Evolutionary conservation across 2,329 filamentous ascomycete species (phyloP).

Genomic region (Alternaria conjuncta): DNA sequence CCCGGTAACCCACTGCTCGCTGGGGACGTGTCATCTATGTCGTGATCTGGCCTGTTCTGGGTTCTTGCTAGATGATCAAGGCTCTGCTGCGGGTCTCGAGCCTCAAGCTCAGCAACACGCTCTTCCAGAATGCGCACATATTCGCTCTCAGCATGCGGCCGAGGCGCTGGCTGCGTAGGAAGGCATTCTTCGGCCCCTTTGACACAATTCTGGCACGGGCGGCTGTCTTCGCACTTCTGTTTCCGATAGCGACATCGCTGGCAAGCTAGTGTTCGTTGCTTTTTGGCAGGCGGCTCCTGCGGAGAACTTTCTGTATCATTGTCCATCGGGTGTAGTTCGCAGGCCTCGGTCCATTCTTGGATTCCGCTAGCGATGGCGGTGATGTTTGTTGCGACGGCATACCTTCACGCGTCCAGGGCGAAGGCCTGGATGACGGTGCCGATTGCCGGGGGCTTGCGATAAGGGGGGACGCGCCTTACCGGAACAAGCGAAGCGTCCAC

Average conservation of each 20-base stretch:
- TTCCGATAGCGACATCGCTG: conserved; percentile 29
- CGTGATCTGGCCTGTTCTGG: neutral
- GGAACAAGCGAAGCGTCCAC: neutral
- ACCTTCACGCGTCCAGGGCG: neutral
- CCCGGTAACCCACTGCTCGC: neutral
- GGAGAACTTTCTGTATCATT: neutral
- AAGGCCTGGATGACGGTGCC: neutral
- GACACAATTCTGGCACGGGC: conserved; percentile 65
- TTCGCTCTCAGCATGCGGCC: conserved; percentile 19
- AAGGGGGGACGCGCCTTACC: neutral
- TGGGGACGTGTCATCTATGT: neutral
- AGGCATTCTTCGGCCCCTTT: conserved; percentile 77
- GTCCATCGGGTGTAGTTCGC: neutral
- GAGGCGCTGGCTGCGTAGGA: conserved; percentile 15
- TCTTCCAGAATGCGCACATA: conserved; percentile 26
- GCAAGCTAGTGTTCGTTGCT: conserved; percentile 63
- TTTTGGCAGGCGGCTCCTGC: conserved; percentile 17
- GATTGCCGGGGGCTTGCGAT: neutral
- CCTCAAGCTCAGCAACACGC: conserved; percentile 24
- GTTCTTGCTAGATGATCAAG: conserved; percentile 14
- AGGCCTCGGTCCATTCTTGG: neutral
- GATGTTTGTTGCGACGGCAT: neutral
- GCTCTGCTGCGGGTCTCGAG: conserved; percentile 21
- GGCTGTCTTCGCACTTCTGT: conserved; percentile 31
- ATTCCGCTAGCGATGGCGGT: neutral